Base-by-base conservation (phyloP, 1,139 yeast species). In the Spencermartinsiella ligniputridi region DNA sequence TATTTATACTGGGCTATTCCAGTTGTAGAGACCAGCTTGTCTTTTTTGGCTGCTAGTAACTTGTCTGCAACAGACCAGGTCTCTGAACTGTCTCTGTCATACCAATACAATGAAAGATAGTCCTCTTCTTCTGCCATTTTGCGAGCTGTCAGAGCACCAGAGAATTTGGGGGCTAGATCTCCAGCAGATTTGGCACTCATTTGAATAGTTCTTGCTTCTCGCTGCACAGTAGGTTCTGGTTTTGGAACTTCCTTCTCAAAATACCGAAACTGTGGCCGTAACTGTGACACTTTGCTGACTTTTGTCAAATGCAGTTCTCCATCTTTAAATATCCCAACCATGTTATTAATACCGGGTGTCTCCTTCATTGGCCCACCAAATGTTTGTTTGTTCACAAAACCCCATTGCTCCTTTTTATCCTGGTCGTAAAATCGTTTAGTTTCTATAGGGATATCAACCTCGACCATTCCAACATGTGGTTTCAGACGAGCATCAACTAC, bases 261-360 rank as follows among this genome's bases (percentile, higher is more conserved):
- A 60, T 89, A 86, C 52, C 75, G 76, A 67, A 92, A 88, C 50
- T 78, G 76, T 1, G 97, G 94, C 56, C 96, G 74, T 51, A 92
- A 63, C 63, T 90, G 97, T 0, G 84, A 79, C 0, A 86, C 78
- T 19, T 81, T 74, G 40, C 78, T 76, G 1, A 89, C 71, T 0
- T 94, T 88, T 1, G 79, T 66, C 50, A 90, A 63, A 40, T 85
- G 81, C 13, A 89, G 61, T 53, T 75, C 79, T 5, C 69, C 73
- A 39, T 75, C 67, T 38, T 67, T 62, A 39, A 78, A 64, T 22
- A 69, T 64, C 0, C 80, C 84, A n/a, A 72, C 70, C 60, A 77
- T 78, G 53, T 77, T 79, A 1, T 85, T 83, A 9, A 27, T 27
- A 19, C 76, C 77, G 21, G 78, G 71, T 2, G 56, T 54, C 11